Evolutionary conservation across 2,329 filamentous ascomycete species (phyloP).

Genomic region (Colletotrichum sp.): DNA sequence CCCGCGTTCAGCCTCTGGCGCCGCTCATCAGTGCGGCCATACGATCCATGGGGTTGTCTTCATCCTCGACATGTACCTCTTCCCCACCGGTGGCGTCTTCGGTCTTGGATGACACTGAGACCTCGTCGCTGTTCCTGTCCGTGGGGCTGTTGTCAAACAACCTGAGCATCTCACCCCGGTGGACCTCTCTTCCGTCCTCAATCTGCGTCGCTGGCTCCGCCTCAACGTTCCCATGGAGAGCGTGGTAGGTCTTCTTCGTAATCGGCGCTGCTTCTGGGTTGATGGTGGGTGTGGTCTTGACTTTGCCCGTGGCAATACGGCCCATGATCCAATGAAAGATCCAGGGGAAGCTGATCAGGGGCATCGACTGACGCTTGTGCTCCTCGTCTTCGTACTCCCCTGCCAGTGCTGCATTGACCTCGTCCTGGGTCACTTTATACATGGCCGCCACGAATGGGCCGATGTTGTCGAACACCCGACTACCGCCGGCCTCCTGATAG

Average conservation of each 20-base stretch:
- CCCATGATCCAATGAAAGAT: slow-evolving; percentile 78
- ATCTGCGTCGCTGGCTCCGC: slow-evolving; percentile 11
- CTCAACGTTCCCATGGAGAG: not conserved
- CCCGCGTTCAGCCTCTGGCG: not conserved
- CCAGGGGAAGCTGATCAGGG: slow-evolving; percentile 95
- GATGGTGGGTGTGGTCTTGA: slow-evolving; percentile 1
- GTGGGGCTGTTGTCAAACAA: slow-evolving; percentile 12
- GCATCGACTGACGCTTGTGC: slow-evolving; percentile 57
- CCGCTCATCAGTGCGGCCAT: slow-evolving; percentile 8
- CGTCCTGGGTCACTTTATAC: slow-evolving; percentile 81
- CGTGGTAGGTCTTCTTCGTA: not conserved
- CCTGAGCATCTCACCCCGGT: slow-evolving; percentile 21
- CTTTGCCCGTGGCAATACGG: slow-evolving; percentile 60
- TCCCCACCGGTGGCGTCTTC: slow-evolving; percentile 3
- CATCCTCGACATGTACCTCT: slow-evolving; percentile 13
- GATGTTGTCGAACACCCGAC: slow-evolving; percentile 64
- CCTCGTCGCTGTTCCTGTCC: not conserved
- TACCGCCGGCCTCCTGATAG: slow-evolving; percentile 65
- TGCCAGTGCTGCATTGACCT: slow-evolving; percentile 65
- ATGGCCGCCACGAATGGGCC: slow-evolving; percentile 83
- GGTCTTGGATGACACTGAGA: not conserved
- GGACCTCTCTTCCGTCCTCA: slow-evolving; percentile 21
- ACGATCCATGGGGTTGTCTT: slow-evolving; percentile 16
- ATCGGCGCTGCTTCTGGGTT: not conserved
- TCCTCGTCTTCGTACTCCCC: slow-evolving; percentile 40